phyloP scores from a whole-genome alignment of 2,329 filamentous ascomycete species.

The Periconia digitata region DNA sequence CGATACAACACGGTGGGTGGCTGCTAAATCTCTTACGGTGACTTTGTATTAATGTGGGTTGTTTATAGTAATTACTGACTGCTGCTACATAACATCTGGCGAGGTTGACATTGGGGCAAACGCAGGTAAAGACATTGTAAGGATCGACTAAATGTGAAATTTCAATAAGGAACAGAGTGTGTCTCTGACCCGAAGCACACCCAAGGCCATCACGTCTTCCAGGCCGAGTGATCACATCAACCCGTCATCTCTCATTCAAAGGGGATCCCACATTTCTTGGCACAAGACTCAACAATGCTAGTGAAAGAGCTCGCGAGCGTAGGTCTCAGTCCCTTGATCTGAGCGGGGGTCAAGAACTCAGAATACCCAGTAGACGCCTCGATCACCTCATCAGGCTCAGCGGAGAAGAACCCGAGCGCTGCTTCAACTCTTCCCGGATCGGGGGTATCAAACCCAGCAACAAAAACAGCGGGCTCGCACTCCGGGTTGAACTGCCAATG shows the following conservation, averaged over 20 bases:
- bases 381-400: conserved; percentile 18
- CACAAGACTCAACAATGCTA: conserved; percentile 18
- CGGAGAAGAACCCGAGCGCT: conserved; percentile 37
- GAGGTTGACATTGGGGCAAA: too few relatives aligned
- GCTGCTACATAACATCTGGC: too few relatives aligned
- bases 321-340: conserved; percentile 13
- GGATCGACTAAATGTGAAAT: too few relatives aligned
- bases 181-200: too few relatives aligned
- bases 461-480: conserved; percentile 44
- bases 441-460: conserved; percentile 40
- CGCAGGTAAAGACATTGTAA: too few relatives aligned
- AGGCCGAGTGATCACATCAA: too few relatives aligned
- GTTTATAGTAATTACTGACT: too few relatives aligned
- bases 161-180: too few relatives aligned
- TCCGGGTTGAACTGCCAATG: conserved; percentile 47
- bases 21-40: too few relatives aligned
- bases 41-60: too few relatives aligned
- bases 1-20: too few relatives aligned
- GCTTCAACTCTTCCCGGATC: conserved; percentile 39
- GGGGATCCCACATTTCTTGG: conserved; percentile 22
- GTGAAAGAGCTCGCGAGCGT: conserved; percentile 20
- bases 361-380: conserved; percentile 15
- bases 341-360: conserved; percentile 19
- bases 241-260: background rate
- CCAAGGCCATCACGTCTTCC: too few relatives aligned